Evolutionary conservation across 176 grass and related monocot genomes (phyloP), one percentile per base, ranked within the genome.

Genomic region (Carex pumila): DNA sequence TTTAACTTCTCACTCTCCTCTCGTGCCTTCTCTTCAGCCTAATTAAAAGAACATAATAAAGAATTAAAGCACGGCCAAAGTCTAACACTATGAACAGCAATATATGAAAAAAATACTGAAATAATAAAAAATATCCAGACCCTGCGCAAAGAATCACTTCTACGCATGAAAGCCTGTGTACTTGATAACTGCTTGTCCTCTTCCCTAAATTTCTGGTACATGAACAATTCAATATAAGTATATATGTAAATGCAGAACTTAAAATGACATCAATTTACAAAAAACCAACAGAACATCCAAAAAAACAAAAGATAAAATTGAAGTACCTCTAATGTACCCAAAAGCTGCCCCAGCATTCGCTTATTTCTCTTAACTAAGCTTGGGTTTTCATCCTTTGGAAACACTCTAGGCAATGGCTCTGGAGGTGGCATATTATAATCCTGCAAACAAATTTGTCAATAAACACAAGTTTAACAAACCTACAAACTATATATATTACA

Each of bases 11-110:
- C 96, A 54, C 93, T 99, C 84, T 99, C 96, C 87, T 95, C 96
- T 61, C 85, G 96, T 81, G 92, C 91, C 83, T 94, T 99, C 81
- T 99, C 88, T 81, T 99, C 96, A 84, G 96, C 96, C 96, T 99
- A 88, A 61, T 75, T 74, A 3, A 32, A 75, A 61, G 72, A 69
- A 84, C 1, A 85, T 19, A 74, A 75, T 76, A 21, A 71, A 55
- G 34, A 85, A 25, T 45, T 29, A 52, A 55, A 55, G 58, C 34
- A 36, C 36, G 18, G 34, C 7, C 22, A 74, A 4, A 68, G 63
- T 18, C 45, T 31, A 84, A 73, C 7, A 76, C 14, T 62, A 85
- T 43, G 7, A 71, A 25, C 81, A 34, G 7, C 12, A 47, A 86
- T 70, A 84, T 25, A 65, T 3, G 7, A 49, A 64, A 10, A 12